Evolutionary conservation across 2,329 filamentous ascomycete species (phyloP), one percentile per base, ranked within the genome.

Genomic region (Mycocentrospora acerina): DNA sequence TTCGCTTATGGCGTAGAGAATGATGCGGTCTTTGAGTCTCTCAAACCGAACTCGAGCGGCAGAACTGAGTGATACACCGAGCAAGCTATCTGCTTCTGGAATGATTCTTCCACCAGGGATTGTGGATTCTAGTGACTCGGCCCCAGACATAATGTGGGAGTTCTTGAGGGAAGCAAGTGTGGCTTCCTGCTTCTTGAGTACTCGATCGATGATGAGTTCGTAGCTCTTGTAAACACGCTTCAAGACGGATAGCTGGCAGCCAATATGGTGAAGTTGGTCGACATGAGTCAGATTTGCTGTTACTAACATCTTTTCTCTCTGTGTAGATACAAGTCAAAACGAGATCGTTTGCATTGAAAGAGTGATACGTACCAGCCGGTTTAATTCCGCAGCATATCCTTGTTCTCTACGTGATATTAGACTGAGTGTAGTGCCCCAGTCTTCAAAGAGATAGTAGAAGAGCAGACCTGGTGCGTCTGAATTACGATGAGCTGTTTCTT

Each of bases 401-500:
- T 69, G 68, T 57, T 78, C 57, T 42, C 62, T 55, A 53, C 74
- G 52, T 8, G 72, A 76, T 10, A 84, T 69, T 9, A 84, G 69
- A 17, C 74, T 74, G 35, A 78, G 79, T 1, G 78, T 80, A 3
- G 79, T 78, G 24, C 74, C 73, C 70, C 82, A 84, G 55, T 84
- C 81, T 53, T 85, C 81, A 52, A 85, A 85, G 0, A 85, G 66
- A 52, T 83, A 84, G 59, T 83, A 85, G 64, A 84, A 83, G 3
- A 84, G 66, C 14, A 81, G 70, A 14, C 80, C 81, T 0, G 81
- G 75, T 2, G 75, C 75, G 50, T 83, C 80, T 2, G 74, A 72
- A 6, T 69, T 51, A 40, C 69, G 61, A 44, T 76, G 72, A 0
- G 66, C 70, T 2, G 68, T 70, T 48, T 75, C 72, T 46, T 73